phyloP scores from a whole-genome alignment of 768 basidiomycete species.

The Pulveroboletus sp. region DNA sequence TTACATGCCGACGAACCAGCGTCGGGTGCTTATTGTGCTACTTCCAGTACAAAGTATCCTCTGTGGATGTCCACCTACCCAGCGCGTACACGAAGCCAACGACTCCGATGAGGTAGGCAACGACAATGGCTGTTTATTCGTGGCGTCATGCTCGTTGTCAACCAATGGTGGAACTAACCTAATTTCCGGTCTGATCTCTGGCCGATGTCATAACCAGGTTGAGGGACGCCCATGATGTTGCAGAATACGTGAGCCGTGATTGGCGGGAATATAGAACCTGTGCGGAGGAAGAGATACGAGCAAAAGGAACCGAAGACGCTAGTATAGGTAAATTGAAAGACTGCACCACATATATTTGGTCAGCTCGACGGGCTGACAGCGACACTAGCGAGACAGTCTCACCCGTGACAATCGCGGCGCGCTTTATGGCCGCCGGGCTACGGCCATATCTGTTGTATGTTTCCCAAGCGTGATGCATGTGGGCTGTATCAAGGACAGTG shows the following conservation, averaged over 20 bases:
- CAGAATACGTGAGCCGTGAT: conserved; percentile 85
- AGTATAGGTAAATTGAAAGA: conserved; percentile 86
- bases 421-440: conserved; percentile 55
- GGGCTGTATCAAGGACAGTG: conserved; percentile 48
- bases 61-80: conserved; percentile 43
- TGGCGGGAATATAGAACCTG: conserved; percentile 75
- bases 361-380: background rate
- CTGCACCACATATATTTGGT: conserved; percentile 37
- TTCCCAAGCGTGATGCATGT: conserved; percentile 91
- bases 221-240: conserved; percentile 91
- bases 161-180: conserved; percentile 37
- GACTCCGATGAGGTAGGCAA: conserved; percentile 57
- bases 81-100: conserved; percentile 52
- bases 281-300: conserved; percentile 81
- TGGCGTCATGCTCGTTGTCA: conserved; percentile 9
- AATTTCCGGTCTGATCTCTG: conserved; percentile 47
- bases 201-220: conserved; percentile 51
- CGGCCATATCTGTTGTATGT: conserved; percentile 71
- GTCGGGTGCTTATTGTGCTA: conserved; percentile 6
- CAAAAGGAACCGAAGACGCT: conserved; percentile 89
- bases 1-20: conserved; percentile 11
- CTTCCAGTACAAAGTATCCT: conserved; percentile 41
- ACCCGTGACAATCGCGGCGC: conserved; percentile 56
- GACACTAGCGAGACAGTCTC: conserved; percentile 18
- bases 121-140: conserved; percentile 43